Base-by-base conservation (phyloP, 768 basidiomycete genomes). In the Nidularia pulvinata region DNA sequence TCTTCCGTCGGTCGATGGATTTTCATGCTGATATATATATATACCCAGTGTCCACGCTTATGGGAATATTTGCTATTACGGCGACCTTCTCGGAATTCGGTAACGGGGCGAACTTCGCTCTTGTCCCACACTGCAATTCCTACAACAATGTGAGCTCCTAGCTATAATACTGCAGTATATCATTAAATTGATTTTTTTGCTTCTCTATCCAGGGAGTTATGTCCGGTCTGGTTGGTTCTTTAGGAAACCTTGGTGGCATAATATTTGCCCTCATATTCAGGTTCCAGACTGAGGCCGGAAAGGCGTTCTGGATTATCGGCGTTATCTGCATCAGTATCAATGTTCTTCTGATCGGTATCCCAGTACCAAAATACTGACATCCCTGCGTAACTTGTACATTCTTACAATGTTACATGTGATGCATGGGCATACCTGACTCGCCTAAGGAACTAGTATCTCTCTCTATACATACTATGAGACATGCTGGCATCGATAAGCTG, bases 31-130 rank as follows among this genome's bases (percentile, higher is more conserved):
- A 46, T 25, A 46, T 9, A 46, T 13, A 10, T 14, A 13, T 9
- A 13, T 10, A 44, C 37, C 4, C 25, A 67, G 66, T 79, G 13
- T 64, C 58, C 2, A 72, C 49, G 65, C 68, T 66, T 14, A 78
- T 48, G 77, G 69, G 69, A 1, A 58, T 79, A 7, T 74, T 80
- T 57, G 67, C 66, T 13, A 43, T 80, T 7, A 57, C 74, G n/a
- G 66, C 74, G 7, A 61, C 76, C 37, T 66, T 76, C 50, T 72
- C 71, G 37, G 76, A 80, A 59, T 63, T 74, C 10, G 79, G 69
- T 0, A 82, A 82, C 55, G 81, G 81, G 5, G 73, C 75, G 2
- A 81, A 76, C 58, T 81, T 81, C 56, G 65, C 78, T n/a, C 69
- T 78, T 43, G 76, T 79, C 0, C 79, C 80, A 0, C 80, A 80